A percentile compares a stretch with the other conserved stretches of the same genome.
Evolutionary conservation across 176 grass and related monocot genomes (phyloP).

Genomic region (Metroxylon sagu): DNA sequence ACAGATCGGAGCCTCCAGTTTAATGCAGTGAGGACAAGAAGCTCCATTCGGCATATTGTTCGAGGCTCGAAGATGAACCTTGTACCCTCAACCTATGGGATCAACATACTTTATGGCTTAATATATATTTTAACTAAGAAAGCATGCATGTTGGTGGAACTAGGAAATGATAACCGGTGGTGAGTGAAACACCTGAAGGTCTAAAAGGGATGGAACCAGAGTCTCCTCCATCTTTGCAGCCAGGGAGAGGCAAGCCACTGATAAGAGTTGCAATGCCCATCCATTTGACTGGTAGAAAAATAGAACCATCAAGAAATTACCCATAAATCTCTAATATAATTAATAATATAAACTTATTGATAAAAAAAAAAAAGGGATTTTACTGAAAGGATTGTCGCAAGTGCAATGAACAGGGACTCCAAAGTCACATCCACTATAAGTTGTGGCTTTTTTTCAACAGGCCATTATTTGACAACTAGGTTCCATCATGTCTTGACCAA

Average conservation of each 20-base stretch:
- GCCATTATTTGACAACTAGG: too few relatives aligned
- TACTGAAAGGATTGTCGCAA: too few relatives aligned
- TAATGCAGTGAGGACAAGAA: slow-evolving; percentile 58
- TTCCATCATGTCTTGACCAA: too few relatives aligned
- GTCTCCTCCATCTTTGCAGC: slow-evolving; percentile 97
- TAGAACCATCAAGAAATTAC: too few relatives aligned
- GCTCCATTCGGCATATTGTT: slow-evolving; percentile 71
- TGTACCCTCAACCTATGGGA: slow-evolving; percentile 44
- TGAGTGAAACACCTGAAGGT: slow-evolving; percentile 57
- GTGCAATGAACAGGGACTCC: too few relatives aligned
- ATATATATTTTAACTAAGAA: not conserved
- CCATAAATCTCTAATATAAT: too few relatives aligned
- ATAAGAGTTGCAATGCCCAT: slow-evolving; percentile 94
- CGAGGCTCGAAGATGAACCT: slow-evolving; percentile 54
- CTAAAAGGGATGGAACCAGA: slow-evolving; percentile 67
- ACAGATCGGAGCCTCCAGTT: slow-evolving; percentile 84
- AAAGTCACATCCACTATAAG: too few relatives aligned
- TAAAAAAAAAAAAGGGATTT: not conserved
- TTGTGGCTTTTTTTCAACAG: too few relatives aligned
- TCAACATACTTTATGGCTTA: not conserved
- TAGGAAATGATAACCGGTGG: not conserved
- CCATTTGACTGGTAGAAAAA: slow-evolving; percentile 46
- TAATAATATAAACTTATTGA: not conserved
- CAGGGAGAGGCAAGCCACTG: slow-evolving; percentile 87
- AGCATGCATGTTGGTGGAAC: not conserved